Evolutionary conservation across 164 flowering plant species (phyloP).

Genomic region (Dillenia suffruticosa): DNA sequence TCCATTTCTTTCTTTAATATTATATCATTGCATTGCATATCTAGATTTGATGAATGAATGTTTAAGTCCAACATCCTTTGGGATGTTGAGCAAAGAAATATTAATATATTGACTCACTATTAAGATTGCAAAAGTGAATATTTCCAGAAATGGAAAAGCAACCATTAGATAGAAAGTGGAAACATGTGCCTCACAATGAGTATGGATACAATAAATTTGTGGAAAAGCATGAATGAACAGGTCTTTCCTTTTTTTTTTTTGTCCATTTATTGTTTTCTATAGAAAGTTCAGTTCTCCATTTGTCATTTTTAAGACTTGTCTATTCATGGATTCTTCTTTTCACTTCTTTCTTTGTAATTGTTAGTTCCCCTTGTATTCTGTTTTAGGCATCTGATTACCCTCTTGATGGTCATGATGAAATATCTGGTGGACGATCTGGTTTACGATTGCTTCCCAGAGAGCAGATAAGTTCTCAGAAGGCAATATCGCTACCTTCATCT

Average conservation of each 20-base stretch:
- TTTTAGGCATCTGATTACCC: constrained; percentile 48
- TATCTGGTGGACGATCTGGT: constrained; percentile 46
- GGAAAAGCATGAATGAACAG: too few species aligned
- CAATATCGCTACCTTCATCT: constrained; percentile 90
- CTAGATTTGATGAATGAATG: too few species aligned
- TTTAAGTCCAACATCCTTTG: too few species aligned
- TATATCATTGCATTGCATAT: too few species aligned
- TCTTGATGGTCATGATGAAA: constrained; percentile 34
- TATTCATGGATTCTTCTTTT: neutral
- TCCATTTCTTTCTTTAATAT: too few species aligned
- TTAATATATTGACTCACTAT: too few species aligned
- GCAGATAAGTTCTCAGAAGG: constrained; percentile 61
- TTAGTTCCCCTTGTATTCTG: constrained; percentile 2
- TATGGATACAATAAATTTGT: too few species aligned
- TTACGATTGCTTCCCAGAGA: constrained; percentile 31
- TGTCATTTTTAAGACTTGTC: neutral
- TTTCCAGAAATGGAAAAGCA: too few species aligned
- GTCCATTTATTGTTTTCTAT: neutral
- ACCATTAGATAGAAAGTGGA: too few species aligned
- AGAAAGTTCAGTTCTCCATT: neutral
- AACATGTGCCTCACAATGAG: too few species aligned
- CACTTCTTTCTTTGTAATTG: neutral
- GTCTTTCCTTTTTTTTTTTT: neutral
- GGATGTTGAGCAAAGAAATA: too few species aligned
- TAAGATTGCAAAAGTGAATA: too few species aligned